Conservation (phyloP, 2,329 filamentous ascomycete genomes). For the Sclerotinia spermophila region DNA sequence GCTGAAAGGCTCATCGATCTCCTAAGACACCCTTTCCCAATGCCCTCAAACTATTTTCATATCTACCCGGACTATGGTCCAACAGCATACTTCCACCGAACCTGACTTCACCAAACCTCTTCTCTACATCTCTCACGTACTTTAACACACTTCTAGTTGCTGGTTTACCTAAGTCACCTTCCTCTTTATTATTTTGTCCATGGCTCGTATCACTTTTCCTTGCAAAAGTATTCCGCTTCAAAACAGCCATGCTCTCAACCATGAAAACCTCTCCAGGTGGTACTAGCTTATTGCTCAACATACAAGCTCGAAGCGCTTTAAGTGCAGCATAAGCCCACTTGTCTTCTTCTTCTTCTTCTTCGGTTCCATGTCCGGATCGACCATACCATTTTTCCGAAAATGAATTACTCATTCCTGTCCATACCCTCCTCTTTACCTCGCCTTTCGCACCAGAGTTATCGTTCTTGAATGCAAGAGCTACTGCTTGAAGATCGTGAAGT, state of each 20-base stretch:
- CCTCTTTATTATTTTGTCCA: not conserved
- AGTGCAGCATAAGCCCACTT: conserved; percentile 67
- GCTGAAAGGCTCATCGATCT: not conserved
- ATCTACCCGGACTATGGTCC: conserved; percentile 71
- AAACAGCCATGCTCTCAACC: conserved; percentile 63
- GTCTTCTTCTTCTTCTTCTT: conserved; percentile 55
- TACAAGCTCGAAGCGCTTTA: conserved; percentile 61
- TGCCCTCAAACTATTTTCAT: conserved; percentile 65
- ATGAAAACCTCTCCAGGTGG: conserved; percentile 75
- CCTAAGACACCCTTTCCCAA: conserved; percentile 45
- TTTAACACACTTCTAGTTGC: conserved; percentile 66
- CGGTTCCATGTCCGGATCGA: conserved; percentile 40
- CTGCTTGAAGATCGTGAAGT: conserved; percentile 69
- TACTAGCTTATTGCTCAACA: conserved; percentile 66
- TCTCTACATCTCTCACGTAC: conserved; percentile 68
- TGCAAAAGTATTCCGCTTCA: conserved; percentile 64
- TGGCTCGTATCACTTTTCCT: not conserved
- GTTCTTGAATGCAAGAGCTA: conserved; percentile 68
- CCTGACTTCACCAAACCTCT: conserved; percentile 63
- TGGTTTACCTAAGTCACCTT: conserved; percentile 51
- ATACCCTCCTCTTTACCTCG: conserved; percentile 63
- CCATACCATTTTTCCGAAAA: conserved; percentile 59
- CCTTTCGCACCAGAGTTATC: conserved; percentile 65
- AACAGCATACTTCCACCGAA: conserved; percentile 72
- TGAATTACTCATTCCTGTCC: conserved; percentile 60